Evolutionary conservation across 352 stramenopile species (phyloP).

Genomic region (Saprolegnia diclina): DNA sequence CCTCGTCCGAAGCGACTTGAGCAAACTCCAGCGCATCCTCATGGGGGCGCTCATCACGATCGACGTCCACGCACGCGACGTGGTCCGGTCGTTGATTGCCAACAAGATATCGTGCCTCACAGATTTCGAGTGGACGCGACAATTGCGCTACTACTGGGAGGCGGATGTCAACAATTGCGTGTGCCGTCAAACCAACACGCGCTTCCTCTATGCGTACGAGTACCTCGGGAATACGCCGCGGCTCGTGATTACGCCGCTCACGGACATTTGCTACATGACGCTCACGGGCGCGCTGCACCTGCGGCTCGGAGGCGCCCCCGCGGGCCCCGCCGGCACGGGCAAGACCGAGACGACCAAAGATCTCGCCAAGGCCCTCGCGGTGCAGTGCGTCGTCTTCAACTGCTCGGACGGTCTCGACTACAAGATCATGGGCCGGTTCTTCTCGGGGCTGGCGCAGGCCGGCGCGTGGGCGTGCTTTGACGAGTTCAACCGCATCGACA

Average conservation of each 20-base stretch:
- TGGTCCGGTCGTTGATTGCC: conserved; percentile 75
- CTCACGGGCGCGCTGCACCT: conserved; percentile 92
- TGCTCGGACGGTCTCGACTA: conserved; percentile 94
- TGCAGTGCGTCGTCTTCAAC: conserved; percentile 95
- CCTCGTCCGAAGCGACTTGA: conserved; percentile 77
- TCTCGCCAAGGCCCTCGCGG: conserved; percentile 89
- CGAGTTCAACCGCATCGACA: conserved; percentile 96
- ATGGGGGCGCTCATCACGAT: conserved; percentile 90
- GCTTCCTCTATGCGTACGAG: conserved; percentile 82
- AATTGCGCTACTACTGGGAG: conserved; percentile 86
- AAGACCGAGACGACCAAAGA: conserved; percentile 96
- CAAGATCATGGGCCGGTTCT: conserved; percentile 96
- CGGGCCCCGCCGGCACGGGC: conserved; percentile 89
- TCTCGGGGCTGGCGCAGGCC: conserved; percentile 89
- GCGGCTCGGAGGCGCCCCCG: conserved; percentile 86
- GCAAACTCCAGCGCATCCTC: conserved; percentile 83
- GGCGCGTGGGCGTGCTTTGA: conserved; percentile 95
- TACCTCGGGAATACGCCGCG: conserved; percentile 79
- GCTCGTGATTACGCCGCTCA: conserved; percentile 79
- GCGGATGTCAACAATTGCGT: conserved; percentile 84
- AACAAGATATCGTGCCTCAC: conserved; percentile 72
- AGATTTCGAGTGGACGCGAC: conserved; percentile 90
- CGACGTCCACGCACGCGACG: conserved; percentile 87
- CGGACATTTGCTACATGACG: conserved; percentile 91
- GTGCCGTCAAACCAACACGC: conserved; percentile 71